A percentile compares a stretch with the other conserved stretches of the same genome.
Conservation (phyloP, 495 filamentous ascomycete species). For the Arthonia radiata region DNA sequence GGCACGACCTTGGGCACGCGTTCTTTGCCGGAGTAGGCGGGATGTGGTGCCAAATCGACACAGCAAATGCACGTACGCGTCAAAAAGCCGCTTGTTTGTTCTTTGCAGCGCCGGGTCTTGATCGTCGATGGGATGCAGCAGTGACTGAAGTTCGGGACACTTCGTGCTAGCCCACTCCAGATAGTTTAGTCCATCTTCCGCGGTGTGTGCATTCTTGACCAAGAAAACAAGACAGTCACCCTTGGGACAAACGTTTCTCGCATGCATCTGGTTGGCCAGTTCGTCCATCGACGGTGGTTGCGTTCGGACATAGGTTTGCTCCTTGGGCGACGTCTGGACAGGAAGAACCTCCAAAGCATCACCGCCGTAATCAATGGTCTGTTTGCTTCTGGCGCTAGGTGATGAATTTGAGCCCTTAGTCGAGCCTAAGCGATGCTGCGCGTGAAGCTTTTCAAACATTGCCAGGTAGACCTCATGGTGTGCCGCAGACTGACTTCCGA, state of each 20-base stretch:
- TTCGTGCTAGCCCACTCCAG: neutral
- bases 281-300: constrained; percentile 28
- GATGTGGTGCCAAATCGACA: too few relatives aligned
- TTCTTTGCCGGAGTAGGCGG: too few relatives aligned
- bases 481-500: constrained; percentile 1
- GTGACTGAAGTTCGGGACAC: too few relatives aligned
- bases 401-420: neutral
- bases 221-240: constrained; percentile 22
- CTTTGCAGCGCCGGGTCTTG: too few relatives aligned
- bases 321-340: constrained; percentile 28
- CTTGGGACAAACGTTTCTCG: constrained; percentile 19
- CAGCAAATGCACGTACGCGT: too few relatives aligned
- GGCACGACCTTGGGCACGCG: too few relatives aligned
- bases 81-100: too few relatives aligned
- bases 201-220: constrained; percentile 17
- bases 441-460: constrained; percentile 35
- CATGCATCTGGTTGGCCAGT: constrained; percentile 28
- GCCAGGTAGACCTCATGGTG: constrained; percentile 23
- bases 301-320: constrained; percentile 29
- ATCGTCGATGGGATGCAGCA: too few relatives aligned
- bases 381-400: neutral
- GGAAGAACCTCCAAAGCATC: constrained; percentile 26
- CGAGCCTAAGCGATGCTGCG: constrained; percentile 1
- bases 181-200: constrained; percentile 10
- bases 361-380: constrained; percentile 8